A percentile compares a stretch with the other conserved stretches of the same genome.
Conservation (phyloP, 116 monocot species). For the Cymodocea nodosa region DNA sequence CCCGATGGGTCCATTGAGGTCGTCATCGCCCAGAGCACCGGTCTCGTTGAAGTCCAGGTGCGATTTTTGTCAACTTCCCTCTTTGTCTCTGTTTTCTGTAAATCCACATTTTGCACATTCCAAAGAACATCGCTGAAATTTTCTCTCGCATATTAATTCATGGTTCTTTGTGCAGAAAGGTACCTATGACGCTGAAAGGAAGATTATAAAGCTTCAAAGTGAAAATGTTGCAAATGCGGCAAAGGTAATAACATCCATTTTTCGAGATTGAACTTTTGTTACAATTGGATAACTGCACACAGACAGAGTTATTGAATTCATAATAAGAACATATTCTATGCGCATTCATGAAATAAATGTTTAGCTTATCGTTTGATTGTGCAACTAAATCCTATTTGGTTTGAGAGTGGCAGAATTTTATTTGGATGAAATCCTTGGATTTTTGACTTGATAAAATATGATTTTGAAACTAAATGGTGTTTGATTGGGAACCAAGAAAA, state of each 20-base stretch:
- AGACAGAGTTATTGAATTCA: too few relatives aligned
- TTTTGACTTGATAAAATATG: too few relatives aligned
- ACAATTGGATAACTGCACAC: too few relatives aligned
- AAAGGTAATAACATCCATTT: constrained; percentile 44
- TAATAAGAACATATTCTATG: too few relatives aligned
- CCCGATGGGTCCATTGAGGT: constrained; percentile 84
- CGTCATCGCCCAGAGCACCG: constrained; percentile 73
- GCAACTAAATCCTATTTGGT: too few relatives aligned
- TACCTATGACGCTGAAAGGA: constrained; percentile 50
- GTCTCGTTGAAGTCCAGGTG: constrained; percentile 82
- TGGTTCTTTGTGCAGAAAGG: constrained; percentile 49
- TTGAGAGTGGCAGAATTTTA: too few relatives aligned
- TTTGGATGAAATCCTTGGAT: too few relatives aligned
- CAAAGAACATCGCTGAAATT: neutral
- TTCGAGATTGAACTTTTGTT: too few relatives aligned
- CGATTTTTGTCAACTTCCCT: neutral
- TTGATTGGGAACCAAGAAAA: too few relatives aligned
- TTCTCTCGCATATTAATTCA: neutral
- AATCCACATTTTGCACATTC: neutral
- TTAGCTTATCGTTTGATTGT: too few relatives aligned
- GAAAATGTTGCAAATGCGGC: constrained; percentile 83
- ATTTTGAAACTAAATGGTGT: too few relatives aligned
- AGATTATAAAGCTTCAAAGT: constrained; percentile 49
- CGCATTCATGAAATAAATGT: too few relatives aligned
- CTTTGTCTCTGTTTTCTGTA: neutral